Base-by-base conservation (phyloP, 306 rosid species). In the Calophaca sinica region DNA sequence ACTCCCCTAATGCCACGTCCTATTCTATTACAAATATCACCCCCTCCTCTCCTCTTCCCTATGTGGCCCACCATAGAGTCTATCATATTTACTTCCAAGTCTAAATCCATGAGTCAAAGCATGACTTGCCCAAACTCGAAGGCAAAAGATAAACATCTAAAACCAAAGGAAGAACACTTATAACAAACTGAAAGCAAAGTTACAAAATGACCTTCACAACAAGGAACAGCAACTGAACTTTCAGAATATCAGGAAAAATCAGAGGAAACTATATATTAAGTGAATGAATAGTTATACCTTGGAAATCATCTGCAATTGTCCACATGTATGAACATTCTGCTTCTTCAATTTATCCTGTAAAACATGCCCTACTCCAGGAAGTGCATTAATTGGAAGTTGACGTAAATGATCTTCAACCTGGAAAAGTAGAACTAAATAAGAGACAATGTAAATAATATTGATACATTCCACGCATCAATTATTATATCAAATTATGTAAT, bases 301-400 rank as follows among this genome's bases (percentile, higher is more conserved):
- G 65, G 97, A 79, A 73, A 89, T 86, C 76, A 65, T 81, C 54
- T 80, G 86, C 85, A 94, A 48, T 60, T 94, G 87, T 76, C 96
- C 93, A 83, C 98, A 91, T 0, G 90, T 91, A 59, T 46, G 62
- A 83, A 91, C 72, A 74, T 86, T 85, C 80, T 32, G 86, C 79
- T 81, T 85, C 88, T 80, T 94, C 90, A 94, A 84, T 77, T 88
- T 94, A 84, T 91, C 91, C 85, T 81, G 91, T 70, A 89, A 83
- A 85, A 79, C 87, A 79, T 75, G 66, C 35, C 98, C 98, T 76
- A 94, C 89, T 73, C 98, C 97, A 38, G 98, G 98, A 82, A 94
- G 96, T 68, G 83, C 86, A 79, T 84, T 85, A 57, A 91, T 89
- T 70, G 97, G 91, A 75, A 94, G 91, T 81, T 78, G 90, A 80